Percentiles rank a stretch among this genome's conserved stretches.
Evolutionary conservation across 2,329 filamentous ascomycete species (phyloP).

Genomic region (Ceratocystiopsis brevicomis): DNA sequence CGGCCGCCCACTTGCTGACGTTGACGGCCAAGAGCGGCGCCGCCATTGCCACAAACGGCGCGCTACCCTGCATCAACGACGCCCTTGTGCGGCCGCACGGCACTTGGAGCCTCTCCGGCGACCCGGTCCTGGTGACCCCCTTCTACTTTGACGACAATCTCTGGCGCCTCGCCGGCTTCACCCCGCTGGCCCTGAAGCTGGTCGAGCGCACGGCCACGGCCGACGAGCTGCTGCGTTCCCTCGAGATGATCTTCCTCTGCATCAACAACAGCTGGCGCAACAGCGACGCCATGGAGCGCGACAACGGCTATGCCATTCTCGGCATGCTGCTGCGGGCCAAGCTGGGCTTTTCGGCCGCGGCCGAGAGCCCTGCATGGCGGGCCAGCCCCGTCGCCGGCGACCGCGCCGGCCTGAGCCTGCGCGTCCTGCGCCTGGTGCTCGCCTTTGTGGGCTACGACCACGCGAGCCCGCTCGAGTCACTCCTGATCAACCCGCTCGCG

Average conservation of each 20-base stretch:
- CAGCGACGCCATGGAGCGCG: slow-evolving; percentile 92
- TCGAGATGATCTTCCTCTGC: slow-evolving; percentile 69
- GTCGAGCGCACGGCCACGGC: slow-evolving; percentile 56
- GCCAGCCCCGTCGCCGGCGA: slow-evolving; percentile 21
- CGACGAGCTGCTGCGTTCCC: slow-evolving; percentile 54
- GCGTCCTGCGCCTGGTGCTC: slow-evolving; percentile 59
- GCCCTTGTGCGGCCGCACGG: slow-evolving; percentile 68
- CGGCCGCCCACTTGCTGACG: slow-evolving; percentile 47
- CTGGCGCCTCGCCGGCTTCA: slow-evolving; percentile 85
- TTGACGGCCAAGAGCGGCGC: slow-evolving; percentile 56
- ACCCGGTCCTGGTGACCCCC: slow-evolving; percentile 62
- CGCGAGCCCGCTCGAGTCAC: slow-evolving; percentile 61
- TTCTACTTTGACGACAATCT: slow-evolving; percentile 78
- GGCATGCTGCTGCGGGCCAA: slow-evolving; percentile 71
- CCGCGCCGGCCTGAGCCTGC: slow-evolving; percentile 34
- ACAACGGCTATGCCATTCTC: slow-evolving; percentile 81
- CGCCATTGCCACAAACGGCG: slow-evolving; percentile 71
- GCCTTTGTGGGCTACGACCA: slow-evolving; percentile 79
- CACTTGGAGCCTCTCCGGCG: slow-evolving; percentile 63
- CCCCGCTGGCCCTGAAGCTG: slow-evolving; percentile 66
- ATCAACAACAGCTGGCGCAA: slow-evolving; percentile 90
- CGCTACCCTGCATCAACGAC: slow-evolving; percentile 72
- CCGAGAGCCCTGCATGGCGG: slow-evolving; percentile 11
- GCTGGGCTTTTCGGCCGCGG: slow-evolving; percentile 32
- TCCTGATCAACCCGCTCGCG: slow-evolving; percentile 88